A percentile compares a stretch with the other conserved stretches of the same genome.
phyloP scores from a whole-genome alignment of 768 basidiomycete species.

The Suillus placidus region DNA sequence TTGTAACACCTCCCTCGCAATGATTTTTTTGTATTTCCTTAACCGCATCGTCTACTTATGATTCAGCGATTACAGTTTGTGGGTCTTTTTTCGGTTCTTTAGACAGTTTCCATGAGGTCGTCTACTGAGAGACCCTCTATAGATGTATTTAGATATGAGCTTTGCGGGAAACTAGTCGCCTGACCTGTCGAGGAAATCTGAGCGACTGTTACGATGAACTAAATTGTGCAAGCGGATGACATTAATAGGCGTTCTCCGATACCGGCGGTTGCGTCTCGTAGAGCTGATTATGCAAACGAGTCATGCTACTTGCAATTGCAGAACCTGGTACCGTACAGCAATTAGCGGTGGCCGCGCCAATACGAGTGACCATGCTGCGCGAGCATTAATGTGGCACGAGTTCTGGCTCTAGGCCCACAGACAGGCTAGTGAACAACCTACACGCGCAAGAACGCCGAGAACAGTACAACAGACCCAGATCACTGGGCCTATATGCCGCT shows the following conservation, averaged over 20 bases:
- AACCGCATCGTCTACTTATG: neutral
- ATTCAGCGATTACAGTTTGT: neutral
- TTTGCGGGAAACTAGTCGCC: neutral
- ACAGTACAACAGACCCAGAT: neutral
- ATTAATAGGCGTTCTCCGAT: neutral
- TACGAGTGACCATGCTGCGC: neutral
- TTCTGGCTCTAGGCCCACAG: neutral
- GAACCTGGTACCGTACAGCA: neutral
- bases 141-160: neutral
- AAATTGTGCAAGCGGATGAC: neutral
- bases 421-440: neutral
- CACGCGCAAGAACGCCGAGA: neutral
- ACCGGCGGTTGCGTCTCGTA: neutral
- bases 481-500: neutral
- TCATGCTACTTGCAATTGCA: neutral
- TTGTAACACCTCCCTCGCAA: neutral
- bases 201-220: neutral
- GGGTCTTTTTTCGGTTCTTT: neutral
- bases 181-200: neutral
- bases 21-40: constrained; percentile 3
- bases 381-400: neutral
- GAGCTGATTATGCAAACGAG: neutral
- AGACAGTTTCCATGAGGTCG: neutral
- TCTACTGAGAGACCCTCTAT: neutral
- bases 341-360: neutral